Conservation (phyloP, 129 eudicot species). For the Ambrosia trifida region DNA sequence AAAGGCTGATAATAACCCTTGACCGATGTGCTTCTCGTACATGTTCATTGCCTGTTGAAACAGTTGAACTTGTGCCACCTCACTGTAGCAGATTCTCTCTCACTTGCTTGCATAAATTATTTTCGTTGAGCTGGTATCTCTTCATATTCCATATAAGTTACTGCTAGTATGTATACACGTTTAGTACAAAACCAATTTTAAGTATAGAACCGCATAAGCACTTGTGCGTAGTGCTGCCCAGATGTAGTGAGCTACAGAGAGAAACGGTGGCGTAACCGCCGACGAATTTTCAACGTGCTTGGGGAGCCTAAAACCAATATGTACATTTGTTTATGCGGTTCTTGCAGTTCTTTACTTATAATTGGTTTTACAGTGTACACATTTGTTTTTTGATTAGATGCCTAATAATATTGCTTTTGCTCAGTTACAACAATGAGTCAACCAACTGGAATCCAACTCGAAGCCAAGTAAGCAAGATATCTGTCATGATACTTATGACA, state of each 20-base stretch:
- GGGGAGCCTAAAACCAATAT: no score
- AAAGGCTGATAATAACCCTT: constrained; percentile 70
- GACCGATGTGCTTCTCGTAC: constrained; percentile 99
- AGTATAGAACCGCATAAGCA: no score
- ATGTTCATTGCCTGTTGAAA: constrained; percentile 88
- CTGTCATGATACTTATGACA: constrained; percentile 56
- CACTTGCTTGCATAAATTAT: constrained; percentile 86
- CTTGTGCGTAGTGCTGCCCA: no score
- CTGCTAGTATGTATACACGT: neutral
- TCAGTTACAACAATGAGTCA: constrained; percentile 56
- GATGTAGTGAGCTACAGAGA: no score
- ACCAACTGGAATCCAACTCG: constrained; percentile 57
- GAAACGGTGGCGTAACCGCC: no score
- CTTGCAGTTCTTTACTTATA: no score
- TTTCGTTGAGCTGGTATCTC: constrained; percentile 79
- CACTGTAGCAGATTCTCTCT: constrained; percentile 96
- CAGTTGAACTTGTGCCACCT: constrained; percentile 90
- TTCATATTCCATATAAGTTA: constrained; percentile 10
- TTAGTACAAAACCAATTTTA: no score
- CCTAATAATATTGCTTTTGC: constrained; percentile 15
- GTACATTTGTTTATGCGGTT: no score
- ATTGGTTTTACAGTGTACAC: no score
- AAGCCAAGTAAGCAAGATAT: constrained; percentile 75
- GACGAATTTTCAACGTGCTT: no score
- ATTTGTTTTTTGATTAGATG: neutral